Evolutionary conservation across 1,284 basidiomycete genomes (phyloP), one percentile per base, ranked within the genome.

Genomic region (Cerrena zonata): DNA sequence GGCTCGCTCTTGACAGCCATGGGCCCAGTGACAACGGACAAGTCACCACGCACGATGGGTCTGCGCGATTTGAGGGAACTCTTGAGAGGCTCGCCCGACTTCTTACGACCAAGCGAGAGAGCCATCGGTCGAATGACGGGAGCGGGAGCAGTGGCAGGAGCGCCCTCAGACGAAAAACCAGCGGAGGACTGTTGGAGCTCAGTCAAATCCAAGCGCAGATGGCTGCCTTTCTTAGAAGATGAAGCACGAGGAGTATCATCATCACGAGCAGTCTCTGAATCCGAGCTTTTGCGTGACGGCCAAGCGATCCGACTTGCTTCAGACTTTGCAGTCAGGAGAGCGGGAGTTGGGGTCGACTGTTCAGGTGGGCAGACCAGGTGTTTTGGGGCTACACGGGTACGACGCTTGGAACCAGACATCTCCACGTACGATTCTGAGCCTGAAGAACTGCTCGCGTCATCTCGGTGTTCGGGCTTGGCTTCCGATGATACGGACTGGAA

Each of bases 31-130:
- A 78, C 63, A 49, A 84, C 72, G 3, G 77, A 71, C 13, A 84
- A 65, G 47, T 71, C 70, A 40, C 69, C 72, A 50, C 73, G 72
- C 59, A 66, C 47, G 68, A 68, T 36, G 74, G 79, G 58, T 74
- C 78, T 53, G 76, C 77, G 64, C 15, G 79, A 74, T 71, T 96
- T 96, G 59, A 98, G 78, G 2, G 93, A 94, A 2, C 92, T 86
- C 67, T 94, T 94, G 64, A 98, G 82, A 1, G 91, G 83, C 69
- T 96, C 88, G 30, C 94, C 92, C 22, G 91, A 92, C 70, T 96
- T 96, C 68, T 95, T 96, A 52, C 92, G 81, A 22, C 12, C 19
- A 7, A 34, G 50, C n/a, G n/a, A 4, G 15, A 46, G 53, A 18
- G 55, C 52, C 11, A 43, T 40, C 10, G 41, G 37, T 12, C 47